Evolutionary conservation across 2,329 filamentous ascomycete species (phyloP), one percentile per base, ranked within the genome.

Genomic region (Helminthosporium solani): DNA sequence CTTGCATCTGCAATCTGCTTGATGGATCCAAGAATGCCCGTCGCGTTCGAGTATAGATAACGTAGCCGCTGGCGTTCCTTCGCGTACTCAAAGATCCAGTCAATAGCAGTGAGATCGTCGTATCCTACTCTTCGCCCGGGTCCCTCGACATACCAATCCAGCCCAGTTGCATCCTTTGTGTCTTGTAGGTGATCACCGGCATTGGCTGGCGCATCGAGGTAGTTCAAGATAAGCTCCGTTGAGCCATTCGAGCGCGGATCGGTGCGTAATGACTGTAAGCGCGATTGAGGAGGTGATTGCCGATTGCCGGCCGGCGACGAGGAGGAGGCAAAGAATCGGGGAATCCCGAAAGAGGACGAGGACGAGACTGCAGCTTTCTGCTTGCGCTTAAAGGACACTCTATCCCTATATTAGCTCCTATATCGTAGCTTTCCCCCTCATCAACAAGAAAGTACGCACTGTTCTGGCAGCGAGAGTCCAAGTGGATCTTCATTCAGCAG

Each of bases 51-150:
- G 44, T 84, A 81, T 16, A 99, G 76, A 23, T 87, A 81, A n/a
- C 90, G 83, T 61, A 95, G 75, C 19, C 94, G 83, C 69, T 95
- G 90, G 16, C 94, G 83, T 73, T 99, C 94, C 70, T 96, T 96
- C 42, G 88, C 94, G 66, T 97, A 96, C 71, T 99, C 94, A 61
- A 96, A 97, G 66, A 97, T 97, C 94, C 94, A 99, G 75, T 99
- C 94, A 68, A 99, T 99, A 47, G 94, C 92, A 14, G 92, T 96
- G 68, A 96, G 78, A 72, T 99, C 88, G 64, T 96, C 92, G 73
- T 99, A 99, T 44, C 88, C 92, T 30, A 96, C 91, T 63, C 94
- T 83, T 42, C 90, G 83, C 1, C 91, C 91, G 0, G 89, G 90
- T 1, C 90, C 90, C 70, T 96, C 92, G 38, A 86, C 80, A 66